Conservation (phyloP, 2,329 filamentous ascomycete genomes). For the Setomelanomma holmii region DNA sequence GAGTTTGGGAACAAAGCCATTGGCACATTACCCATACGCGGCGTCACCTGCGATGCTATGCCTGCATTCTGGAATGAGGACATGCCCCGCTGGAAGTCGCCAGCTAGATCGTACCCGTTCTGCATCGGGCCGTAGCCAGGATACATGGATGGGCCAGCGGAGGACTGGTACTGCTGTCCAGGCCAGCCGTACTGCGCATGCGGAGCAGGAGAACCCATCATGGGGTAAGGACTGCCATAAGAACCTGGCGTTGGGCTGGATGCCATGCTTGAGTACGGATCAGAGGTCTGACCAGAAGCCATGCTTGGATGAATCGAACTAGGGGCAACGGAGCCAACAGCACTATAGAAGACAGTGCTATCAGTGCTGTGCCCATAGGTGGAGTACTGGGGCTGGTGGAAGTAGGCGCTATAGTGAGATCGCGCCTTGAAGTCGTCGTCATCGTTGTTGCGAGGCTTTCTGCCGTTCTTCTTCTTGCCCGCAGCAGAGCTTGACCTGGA, state of each 20-base stretch:
- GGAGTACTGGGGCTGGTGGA: constrained; percentile 49
- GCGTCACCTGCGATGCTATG: constrained; percentile 44
- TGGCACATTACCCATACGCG: constrained; percentile 46
- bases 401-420: constrained; percentile 74
- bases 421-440: constrained; percentile 73
- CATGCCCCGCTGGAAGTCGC: constrained; percentile 57
- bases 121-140: constrained; percentile 36
- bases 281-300: constrained; percentile 35
- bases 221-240: constrained; percentile 42
- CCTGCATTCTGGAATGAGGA: constrained; percentile 51
- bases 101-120: constrained; percentile 53
- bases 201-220: constrained; percentile 46
- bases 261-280: constrained; percentile 39
- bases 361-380: constrained; percentile 38
- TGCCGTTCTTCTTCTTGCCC: constrained; percentile 76
- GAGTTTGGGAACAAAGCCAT: constrained; percentile 45
- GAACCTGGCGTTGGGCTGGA: constrained; percentile 33
- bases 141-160: constrained; percentile 34
- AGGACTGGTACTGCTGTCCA: constrained; percentile 37
- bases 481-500: constrained; percentile 89
- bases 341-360: constrained; percentile 54
- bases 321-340: constrained; percentile 40
- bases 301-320: constrained; percentile 40
- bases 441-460: constrained; percentile 70
- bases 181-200: constrained; percentile 47